Evolutionary conservation across 495 filamentous ascomycete genomes (phyloP).

Genomic region (Lophiotrema nucula): DNA sequence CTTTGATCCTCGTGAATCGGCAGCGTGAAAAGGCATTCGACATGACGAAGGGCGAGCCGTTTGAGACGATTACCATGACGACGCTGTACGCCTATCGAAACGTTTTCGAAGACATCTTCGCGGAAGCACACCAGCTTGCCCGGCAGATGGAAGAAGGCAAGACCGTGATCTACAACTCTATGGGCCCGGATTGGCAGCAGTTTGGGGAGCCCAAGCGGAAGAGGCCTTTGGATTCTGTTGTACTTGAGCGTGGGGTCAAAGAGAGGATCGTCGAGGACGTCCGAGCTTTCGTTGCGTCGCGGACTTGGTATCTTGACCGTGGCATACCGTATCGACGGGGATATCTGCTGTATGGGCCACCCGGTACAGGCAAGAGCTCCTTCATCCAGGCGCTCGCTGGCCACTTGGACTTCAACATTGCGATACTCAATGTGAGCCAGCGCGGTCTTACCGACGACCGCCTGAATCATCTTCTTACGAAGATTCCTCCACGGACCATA

Average conservation of each 20-base stretch:
- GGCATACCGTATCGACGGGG: conserved; percentile 94
- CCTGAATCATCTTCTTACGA: conserved; percentile 81
- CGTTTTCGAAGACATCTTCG: conserved; percentile 81
- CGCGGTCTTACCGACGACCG: conserved; percentile 91
- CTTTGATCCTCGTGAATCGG: conserved; percentile 81
- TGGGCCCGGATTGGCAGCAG: conserved; percentile 76
- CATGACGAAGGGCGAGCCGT: conserved; percentile 74
- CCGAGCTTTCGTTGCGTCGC: conserved; percentile 72
- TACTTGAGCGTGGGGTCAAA: conserved; percentile 82
- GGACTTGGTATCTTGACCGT: conserved; percentile 88
- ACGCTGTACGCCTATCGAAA: conserved; percentile 84
- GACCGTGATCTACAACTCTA: conserved; percentile 83
- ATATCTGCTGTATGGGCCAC: conserved; percentile 90
- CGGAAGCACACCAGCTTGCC: conserved; percentile 77
- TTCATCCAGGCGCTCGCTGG: conserved; percentile 96
- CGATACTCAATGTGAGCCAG: conserved; percentile 90
- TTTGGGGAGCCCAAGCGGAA: conserved; percentile 87
- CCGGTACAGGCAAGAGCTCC: conserved; percentile 91
- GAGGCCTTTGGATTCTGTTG: conserved; percentile 80
- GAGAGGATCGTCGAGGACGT: conserved; percentile 83
- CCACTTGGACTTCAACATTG: conserved; percentile 88
- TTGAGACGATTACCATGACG: conserved; percentile 91
- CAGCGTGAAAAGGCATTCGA: conserved; percentile 74
- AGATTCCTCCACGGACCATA: conserved; percentile 80
- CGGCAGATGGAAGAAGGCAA: conserved; percentile 81